Evolutionary conservation across 2,329 filamentous ascomycete genomes (phyloP), one percentile per base, ranked within the genome.

Genomic region (Herpotrichia juniperi): DNA sequence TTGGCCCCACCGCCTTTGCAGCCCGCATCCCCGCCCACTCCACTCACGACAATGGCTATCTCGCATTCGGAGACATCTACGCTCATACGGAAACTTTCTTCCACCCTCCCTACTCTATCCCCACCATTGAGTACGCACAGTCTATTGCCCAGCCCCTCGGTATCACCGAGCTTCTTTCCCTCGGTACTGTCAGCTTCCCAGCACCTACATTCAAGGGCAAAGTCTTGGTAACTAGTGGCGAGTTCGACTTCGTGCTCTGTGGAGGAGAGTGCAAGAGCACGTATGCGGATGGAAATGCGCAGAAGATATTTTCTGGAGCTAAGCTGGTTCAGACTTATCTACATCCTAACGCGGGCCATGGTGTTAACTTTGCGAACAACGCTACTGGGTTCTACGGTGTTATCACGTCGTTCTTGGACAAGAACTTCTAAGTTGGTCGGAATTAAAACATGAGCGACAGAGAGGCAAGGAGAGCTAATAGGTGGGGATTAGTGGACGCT

Each of bases 21-120:
- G 40, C 48, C 9, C 54, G 62, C 19, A 48, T 24, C 6, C 49
- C 47, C 10, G 52, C n/a, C n/a, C n/a, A n/a, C n/a, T n/a, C 39
- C 9, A 45, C 39, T n/a, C 47, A 35, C 44, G 66, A 69, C 46
- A 51, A 46, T 28, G 66, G 63, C 24, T 69, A 69, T 51, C 39
- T 67, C 12, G 56, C 48, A 7, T 61, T 57, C 32, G 59, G 55
- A 24, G 66, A 72, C 48, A 58, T 59, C 21, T 60, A 52, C 50
- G 48, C 56, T 21, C 57, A 68, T 42, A 53, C 57, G n/a, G 22
- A 50, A 26, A 46, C 42, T 31, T 70, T 61, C 52, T 66, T 67
- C 48, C 58, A 69, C 25, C 59, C 58, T 19, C 54, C 60, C 43
- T 68, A 63, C 53, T 54, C 54, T 5, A 16, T 37, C 39, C 17